Evolutionary conservation across 345 rosid genomes (phyloP).

Genomic region (Nephelium lappaceum): DNA sequence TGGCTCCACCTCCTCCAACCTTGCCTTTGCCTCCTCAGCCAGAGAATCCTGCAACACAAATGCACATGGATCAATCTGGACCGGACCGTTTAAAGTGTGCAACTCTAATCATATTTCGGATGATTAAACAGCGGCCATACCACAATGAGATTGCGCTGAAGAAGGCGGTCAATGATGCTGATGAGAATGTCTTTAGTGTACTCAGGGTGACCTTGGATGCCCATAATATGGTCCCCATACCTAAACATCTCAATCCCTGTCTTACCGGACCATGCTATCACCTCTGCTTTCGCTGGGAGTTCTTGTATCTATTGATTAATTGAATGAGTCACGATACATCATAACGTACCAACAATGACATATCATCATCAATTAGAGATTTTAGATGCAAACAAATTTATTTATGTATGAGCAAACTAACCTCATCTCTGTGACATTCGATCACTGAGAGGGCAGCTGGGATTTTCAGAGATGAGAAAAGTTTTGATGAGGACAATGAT

Average conservation of each 20-base stretch:
- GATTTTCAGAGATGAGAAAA: constrained; percentile 40
- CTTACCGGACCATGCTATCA: constrained; percentile 53
- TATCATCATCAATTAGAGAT: neutral
- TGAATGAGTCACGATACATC: neutral
- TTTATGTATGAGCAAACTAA: constrained; percentile 16
- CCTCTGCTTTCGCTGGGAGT: constrained; percentile 54
- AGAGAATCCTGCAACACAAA: constrained; percentile 36
- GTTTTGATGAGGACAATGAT: constrained; percentile 38
- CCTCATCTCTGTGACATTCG: constrained; percentile 75
- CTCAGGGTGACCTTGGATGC: constrained; percentile 84
- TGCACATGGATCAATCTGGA: neutral
- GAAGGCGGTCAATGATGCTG: constrained; percentile 53
- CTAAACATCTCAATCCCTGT: constrained; percentile 63
- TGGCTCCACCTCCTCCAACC: constrained; percentile 43
- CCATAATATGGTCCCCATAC: constrained; percentile 69
- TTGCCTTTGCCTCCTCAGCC: constrained; percentile 49
- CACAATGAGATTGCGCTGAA: constrained; percentile 31
- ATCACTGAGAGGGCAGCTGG: constrained; percentile 46
- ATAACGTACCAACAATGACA: neutral
- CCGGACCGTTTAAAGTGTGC: neutral
- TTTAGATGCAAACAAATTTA: neutral
- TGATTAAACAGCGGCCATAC: constrained; percentile 20
- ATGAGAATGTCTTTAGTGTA: constrained; percentile 62
- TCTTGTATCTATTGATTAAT: constrained; percentile 39
- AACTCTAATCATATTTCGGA: neutral